Conservation (phyloP, 306 rosid species). For the Cucurbita maxima region DNA sequence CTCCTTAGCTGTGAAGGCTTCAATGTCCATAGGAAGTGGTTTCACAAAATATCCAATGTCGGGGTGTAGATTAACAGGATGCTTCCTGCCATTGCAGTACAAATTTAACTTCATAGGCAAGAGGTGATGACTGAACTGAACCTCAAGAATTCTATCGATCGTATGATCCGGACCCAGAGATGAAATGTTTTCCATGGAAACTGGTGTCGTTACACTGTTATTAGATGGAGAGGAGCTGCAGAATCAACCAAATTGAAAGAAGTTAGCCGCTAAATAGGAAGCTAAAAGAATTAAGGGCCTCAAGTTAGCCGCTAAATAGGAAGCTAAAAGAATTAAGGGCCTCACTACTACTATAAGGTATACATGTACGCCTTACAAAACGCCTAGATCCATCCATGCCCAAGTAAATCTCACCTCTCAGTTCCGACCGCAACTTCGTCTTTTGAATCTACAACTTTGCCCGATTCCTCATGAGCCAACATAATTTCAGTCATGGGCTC, state of each 20-base stretch:
- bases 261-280: slow-evolving; percentile 5
- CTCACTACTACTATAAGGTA: not conserved
- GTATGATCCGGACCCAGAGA: slow-evolving; percentile 71
- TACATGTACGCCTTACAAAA: not conserved
- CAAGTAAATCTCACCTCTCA: slow-evolving; percentile 41
- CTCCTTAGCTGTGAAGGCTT: slow-evolving; percentile 50
- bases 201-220: slow-evolving; percentile 28
- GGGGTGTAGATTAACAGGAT: slow-evolving; percentile 66
- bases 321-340: not conserved
- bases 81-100: slow-evolving; percentile 51
- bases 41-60: slow-evolving; percentile 84
- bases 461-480: slow-evolving; percentile 48
- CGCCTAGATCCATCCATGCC: not conserved
- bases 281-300: not conserved
- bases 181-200: slow-evolving; percentile 54
- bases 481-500: slow-evolving; percentile 54
- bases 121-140: slow-evolving; percentile 84
- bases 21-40: slow-evolving; percentile 48
- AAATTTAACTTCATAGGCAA: slow-evolving; percentile 75
- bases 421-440: slow-evolving; percentile 22
- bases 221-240: slow-evolving; percentile 39
- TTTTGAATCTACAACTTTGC: slow-evolving; percentile 32
- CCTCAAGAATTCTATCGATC: slow-evolving; percentile 41
- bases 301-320: slow-evolving; percentile 4
- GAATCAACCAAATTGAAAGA: slow-evolving; percentile 13